Percentiles rank a stretch among this genome's conserved stretches.
phyloP scores from a whole-genome alignment of 495 filamentous ascomycete species.

The Aspergillus olivimuriae region DNA sequence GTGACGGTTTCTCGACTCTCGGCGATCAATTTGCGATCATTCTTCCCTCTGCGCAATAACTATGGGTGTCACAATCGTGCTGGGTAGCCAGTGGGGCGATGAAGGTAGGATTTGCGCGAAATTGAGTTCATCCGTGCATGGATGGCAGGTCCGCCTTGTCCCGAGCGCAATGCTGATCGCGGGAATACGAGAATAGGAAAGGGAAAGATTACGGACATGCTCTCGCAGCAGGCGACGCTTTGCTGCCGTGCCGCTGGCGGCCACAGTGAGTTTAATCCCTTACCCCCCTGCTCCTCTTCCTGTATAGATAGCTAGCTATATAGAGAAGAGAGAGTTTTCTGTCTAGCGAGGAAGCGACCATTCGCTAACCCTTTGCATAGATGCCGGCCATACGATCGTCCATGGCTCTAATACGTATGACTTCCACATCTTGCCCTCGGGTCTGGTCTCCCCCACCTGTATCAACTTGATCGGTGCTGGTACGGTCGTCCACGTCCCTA shows the following conservation, averaged over 20 bases:
- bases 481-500: slow-evolving; percentile 76
- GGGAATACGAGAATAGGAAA: slow-evolving; percentile 37
- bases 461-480: slow-evolving; percentile 83
- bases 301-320: not conserved
- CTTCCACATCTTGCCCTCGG: slow-evolving; percentile 69
- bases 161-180: slow-evolving; percentile 7
- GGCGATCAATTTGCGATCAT: not conserved
- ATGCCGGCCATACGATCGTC: slow-evolving; percentile 55
- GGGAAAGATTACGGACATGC: slow-evolving; percentile 66
- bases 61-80: slow-evolving; percentile 53
- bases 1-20: not conserved
- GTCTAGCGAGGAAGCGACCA: no score
- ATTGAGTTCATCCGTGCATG: no score
- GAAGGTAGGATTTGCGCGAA: slow-evolving; percentile 56
- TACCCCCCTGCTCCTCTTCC: slow-evolving; percentile 5
- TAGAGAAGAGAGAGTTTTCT: no score
- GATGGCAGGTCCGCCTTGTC: no score
- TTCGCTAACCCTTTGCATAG: slow-evolving; percentile 12
- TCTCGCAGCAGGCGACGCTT: slow-evolving; percentile 51
- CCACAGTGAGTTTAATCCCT: slow-evolving; percentile 46
- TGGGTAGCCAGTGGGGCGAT: slow-evolving; percentile 64
- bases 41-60: slow-evolving; percentile 4
- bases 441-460: slow-evolving; percentile 68
- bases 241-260: slow-evolving; percentile 60
- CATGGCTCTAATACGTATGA: slow-evolving; percentile 55